Evolutionary conservation across 2,329 filamentous ascomycete genomes (phyloP).

Genomic region (Ceratocystis harringtonii): DNA sequence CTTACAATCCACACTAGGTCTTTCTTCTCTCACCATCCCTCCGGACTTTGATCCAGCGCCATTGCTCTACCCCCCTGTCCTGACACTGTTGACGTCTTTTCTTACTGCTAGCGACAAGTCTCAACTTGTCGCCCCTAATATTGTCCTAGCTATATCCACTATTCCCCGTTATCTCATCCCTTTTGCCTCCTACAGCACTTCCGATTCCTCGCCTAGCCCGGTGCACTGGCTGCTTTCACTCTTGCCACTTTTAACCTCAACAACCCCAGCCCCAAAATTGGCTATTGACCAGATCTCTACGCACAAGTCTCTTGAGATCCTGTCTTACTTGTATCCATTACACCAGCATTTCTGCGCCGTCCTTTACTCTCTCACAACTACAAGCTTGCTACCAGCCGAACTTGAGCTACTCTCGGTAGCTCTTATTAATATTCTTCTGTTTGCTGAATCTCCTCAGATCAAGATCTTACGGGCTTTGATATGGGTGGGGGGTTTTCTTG

Average conservation of each 20-base stretch:
- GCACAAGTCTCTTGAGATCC: slow-evolving; percentile 5
- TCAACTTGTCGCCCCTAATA: slow-evolving; percentile 57
- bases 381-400: slow-evolving; percentile 74
- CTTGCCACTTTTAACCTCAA: slow-evolving; percentile 40
- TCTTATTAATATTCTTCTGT: slow-evolving; percentile 65
- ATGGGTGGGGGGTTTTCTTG: slow-evolving; percentile 65
- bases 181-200: slow-evolving; percentile 23
- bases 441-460: slow-evolving; percentile 67
- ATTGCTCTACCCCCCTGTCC: slow-evolving; percentile 65
- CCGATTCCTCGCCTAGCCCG: slow-evolving; percentile 21
- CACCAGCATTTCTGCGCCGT: slow-evolving; percentile 63
- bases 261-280: neutral
- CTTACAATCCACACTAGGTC: slow-evolving; percentile 25
- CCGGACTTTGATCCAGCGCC: slow-evolving; percentile 79
- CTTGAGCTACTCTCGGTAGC: slow-evolving; percentile 72
- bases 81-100: slow-evolving; percentile 63
- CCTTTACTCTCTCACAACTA: slow-evolving; percentile 69
- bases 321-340: slow-evolving; percentile 51
- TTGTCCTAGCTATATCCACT: slow-evolving; percentile 65
- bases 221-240: slow-evolving; percentile 70
- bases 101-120: slow-evolving; percentile 48
- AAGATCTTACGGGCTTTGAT: slow-evolving; percentile 73
- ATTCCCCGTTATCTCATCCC: slow-evolving; percentile 62
- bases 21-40: slow-evolving; percentile 42
- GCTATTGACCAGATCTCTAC: neutral